Conservation (phyloP, 179 eudicot species). For the Beta corolliflora region DNA sequence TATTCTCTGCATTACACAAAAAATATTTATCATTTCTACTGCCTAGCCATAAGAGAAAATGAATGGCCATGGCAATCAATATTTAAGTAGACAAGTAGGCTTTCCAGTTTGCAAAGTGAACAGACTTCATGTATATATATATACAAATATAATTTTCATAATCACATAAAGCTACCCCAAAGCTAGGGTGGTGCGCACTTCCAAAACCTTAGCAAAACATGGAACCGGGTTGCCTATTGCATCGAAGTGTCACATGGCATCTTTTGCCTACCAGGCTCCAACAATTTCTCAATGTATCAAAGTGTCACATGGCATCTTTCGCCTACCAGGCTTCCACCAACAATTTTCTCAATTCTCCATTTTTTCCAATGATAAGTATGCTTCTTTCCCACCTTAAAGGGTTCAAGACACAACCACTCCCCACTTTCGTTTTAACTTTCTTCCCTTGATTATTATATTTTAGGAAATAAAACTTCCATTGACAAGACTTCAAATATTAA, state of each 20-base stretch:
- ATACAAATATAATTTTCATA: neutral
- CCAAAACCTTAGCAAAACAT: neutral
- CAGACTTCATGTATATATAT: neutral
- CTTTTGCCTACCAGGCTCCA: neutral
- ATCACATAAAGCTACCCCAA: neutral
- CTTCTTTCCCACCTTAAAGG: neutral
- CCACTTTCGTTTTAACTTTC: neutral
- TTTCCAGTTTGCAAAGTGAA: neutral
- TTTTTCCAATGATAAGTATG: neutral
- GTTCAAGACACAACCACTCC: neutral
- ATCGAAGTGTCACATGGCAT: neutral
- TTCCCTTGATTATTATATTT: neutral
- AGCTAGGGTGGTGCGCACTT: neutral
- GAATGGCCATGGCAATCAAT: neutral
- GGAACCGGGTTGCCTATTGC: neutral
- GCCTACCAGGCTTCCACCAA: neutral
- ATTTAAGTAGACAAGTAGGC: neutral
- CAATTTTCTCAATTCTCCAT: neutral
- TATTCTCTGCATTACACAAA: conserved; percentile 61
- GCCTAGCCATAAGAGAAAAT: neutral
- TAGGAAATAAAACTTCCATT: neutral
- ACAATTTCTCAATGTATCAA: neutral
- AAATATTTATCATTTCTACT: neutral
- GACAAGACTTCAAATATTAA: neutral
- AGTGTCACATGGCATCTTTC: neutral